Percentiles rank a stretch among this genome's conserved stretches.
phyloP scores from a whole-genome alignment of 257 asterid species.

The Solanum pimpinellifolium region DNA sequence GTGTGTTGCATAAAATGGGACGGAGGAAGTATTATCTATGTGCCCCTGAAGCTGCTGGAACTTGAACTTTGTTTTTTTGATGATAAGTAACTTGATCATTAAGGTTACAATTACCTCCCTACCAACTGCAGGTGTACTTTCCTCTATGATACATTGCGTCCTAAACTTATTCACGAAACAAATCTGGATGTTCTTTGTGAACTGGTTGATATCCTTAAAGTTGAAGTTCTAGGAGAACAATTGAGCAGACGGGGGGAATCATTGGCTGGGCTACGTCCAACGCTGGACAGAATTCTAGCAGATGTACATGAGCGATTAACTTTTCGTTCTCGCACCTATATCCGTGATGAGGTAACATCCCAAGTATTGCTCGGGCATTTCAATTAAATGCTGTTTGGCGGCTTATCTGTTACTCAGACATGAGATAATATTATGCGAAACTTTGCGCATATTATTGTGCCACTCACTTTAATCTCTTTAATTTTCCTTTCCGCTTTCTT shows the following conservation, averaged over 20 bases:
- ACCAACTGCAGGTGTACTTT: constrained; percentile 70
- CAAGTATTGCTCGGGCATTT: not conserved
- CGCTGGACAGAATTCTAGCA: constrained; percentile 84
- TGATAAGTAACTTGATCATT: not conserved
- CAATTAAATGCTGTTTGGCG: not conserved
- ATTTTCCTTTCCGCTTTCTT: not conserved
- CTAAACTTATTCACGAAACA: constrained; percentile 95
- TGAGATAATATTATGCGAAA: not conserved
- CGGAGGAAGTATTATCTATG: not conserved
- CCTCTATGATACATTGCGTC: constrained; percentile 91
- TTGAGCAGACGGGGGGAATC: constrained; percentile 80
- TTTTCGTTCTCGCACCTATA: constrained; percentile 94
- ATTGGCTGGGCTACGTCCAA: constrained; percentile 87
- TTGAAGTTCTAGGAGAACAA: constrained; percentile 93
- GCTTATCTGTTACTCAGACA: not conserved
- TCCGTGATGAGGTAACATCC: constrained; percentile 79
- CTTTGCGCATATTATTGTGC: not conserved
- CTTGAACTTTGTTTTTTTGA: not conserved
- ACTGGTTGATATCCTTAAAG: constrained; percentile 87
- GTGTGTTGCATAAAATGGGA: not conserved
- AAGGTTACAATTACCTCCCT: not conserved
- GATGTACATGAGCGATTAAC: constrained; percentile 97
- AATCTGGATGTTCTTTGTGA: constrained; percentile 95
- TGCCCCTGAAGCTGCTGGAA: not conserved
- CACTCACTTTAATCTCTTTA: not conserved